Base-by-base conservation (phyloP, 2,329 filamentous ascomycete genomes). In the Fusarium torulosum region DNA sequence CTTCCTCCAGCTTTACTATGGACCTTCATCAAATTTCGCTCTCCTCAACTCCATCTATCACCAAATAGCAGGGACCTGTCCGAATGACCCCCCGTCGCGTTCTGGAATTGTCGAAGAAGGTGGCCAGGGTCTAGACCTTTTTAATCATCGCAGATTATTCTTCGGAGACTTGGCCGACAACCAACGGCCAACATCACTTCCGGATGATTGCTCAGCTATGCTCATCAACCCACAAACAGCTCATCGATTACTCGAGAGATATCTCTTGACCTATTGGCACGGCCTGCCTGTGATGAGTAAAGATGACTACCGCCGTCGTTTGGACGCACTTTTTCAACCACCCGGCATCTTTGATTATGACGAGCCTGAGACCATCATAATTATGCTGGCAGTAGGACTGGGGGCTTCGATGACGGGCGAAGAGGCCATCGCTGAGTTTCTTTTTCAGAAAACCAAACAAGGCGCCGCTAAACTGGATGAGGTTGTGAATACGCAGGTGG, bases 21-120 rank as follows among this genome's bases (percentile, higher is more conserved):
- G 81, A 0, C 79, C 81, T 1, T 81, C 81, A 0, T 83, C 81
- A 1, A 81, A 83, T 63, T 83, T 83, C 31, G 76, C 81, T 1
- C 75, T 83, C 1, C 78, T 77, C 42, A 70, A 76, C 27, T 74
- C 72, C 1, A 76, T 76, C 23, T 75, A 76, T 33, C 73, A 76
- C 37, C 75, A 77, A 55, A 75, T 77, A 33, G 72, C 75, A 19
- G 75, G 75, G 9, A 76, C 66, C 9, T 54, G 60, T 19, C 69
- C 69, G 3, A 69, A 61, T 6, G 66, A 58, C 10, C 64, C 70
- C 9, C 67, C 68, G 4, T 59, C 70, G 21, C 74, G 66, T 21
- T 59, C 71, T 47, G 73, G 70, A n/a, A 20, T 59, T 15, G 65
- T 77, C 15, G 74, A 77, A 66, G 75, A 77, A 51, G 72, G 64